Evolutionary conservation across 768 basidiomycete genomes (phyloP), one percentile per base, ranked within the genome.

Genomic region (Lyophyllum atratum): DNA sequence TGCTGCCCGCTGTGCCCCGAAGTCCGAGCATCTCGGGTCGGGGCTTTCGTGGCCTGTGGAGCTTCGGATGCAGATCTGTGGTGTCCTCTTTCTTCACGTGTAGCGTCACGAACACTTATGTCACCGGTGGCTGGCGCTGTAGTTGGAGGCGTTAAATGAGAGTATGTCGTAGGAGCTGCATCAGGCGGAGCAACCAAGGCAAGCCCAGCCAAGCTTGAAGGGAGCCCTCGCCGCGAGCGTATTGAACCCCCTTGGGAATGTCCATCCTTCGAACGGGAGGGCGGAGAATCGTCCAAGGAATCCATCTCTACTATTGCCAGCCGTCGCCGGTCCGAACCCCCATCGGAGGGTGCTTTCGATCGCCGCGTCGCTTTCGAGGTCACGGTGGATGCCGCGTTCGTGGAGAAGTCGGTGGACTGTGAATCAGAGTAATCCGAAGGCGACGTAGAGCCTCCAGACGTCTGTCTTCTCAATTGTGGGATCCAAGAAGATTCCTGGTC

Each of bases 121-220:
- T 68, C 65, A 60, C 56, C 64, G 26, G 66, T 64, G 39, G 74
- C 63, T 58, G 85, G 83, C 12, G 80, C 78, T 26, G 80, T 74
- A 21, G 77, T 68, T 14, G 83, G 83, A 54, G 84, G 81, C 4
- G 81, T 76, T 45, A 86, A 73, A 52, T 80, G 78, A 26, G 82
- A 75, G 64, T 85, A 84, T 14, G 78, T 71, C 45, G 68, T 74
- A 15, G 80, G 78, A 9, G 84, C 78, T 60, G 84, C 85, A 69
- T 89, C 90, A 37, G 88, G 87, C 49, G 88, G 89, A 52, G 86
- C 86, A 58, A 90, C 85, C 60, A 91, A 76, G 51, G 88, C 85
- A 24, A 90, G 76, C 52, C 83, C 82, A 10, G 74, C 69, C 11
- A 82, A 64, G 61, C 71, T 73, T 34, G 75, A 71, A 53, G 75